Base-by-base conservation (phyloP, 345 rosid species). In the Syzygium aqueum region DNA sequence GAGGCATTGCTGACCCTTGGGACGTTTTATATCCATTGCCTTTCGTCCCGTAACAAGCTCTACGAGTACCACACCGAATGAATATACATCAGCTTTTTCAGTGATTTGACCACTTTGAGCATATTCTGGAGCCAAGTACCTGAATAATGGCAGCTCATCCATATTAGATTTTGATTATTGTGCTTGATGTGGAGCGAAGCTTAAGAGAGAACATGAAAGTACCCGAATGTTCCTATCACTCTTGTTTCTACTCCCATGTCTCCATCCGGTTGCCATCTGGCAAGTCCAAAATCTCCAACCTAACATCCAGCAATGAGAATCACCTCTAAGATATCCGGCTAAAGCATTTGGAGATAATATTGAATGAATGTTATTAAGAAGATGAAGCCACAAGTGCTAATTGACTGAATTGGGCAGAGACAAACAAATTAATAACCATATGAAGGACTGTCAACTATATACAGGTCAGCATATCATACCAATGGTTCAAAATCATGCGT, bases 211-310 rank as follows among this genome's bases (percentile, higher is more conserved):
- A 16, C 33, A 83, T 21, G 14, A 28, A 51, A 21, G 85, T 95
- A 97, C 98, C 99, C 99, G 84, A 97, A 97, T 61, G 97, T 96
- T 92, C 99, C 99, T 77, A 97, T 95, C 27, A 97, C 97, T 90
- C 99, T 89, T 21, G 99, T 97, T 86, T 96, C 98, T 14, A 95
- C 99, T 88, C 99, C 99, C 92, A 86, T 90, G 88, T 97, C 98
- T 85, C 99, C 99, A 91, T 96, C 98, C 49, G 99, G 99, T 89
- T 97, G 99, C 99, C 99, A 97, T 89, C 99, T 94, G 50, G 99
- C 99, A 63, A 97, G 92, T 84, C 99, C 99, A 54, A 97, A 97
- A 92, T 97, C 99, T 87, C 99, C 99, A 88, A 97, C 99, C 99
- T 95, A 87, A 65, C 73, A 88, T 87, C 37, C 73, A 85, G 85